These are phyloP conservation scores for Rhododendron kiyosumense DNA, from an alignment of 148 eudicot species.

Conservation along the genomic window DNA sequence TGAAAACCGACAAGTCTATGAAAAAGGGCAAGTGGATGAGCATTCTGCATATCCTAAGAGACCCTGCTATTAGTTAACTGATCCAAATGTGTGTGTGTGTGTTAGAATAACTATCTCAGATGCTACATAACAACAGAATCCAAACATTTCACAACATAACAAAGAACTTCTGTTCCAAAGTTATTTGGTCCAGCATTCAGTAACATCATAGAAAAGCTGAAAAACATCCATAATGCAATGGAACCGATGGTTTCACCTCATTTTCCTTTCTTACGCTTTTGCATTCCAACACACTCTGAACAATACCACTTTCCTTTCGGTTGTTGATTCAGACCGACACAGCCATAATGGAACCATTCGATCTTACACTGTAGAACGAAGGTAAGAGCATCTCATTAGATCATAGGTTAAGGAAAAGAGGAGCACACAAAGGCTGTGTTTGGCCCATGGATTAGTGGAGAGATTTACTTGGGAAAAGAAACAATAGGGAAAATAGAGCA, in stretches of 20 bases:
- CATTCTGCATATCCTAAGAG: neutral
- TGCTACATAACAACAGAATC: neutral
- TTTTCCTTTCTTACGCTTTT: conserved; percentile 60
- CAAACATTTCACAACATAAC: neutral
- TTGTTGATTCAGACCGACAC: conserved; percentile 49
- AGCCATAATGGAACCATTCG: conserved; percentile 57
- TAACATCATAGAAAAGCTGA: neutral
- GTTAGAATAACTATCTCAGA: neutral
- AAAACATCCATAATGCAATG: neutral
- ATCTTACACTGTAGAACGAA: conserved; percentile 45
- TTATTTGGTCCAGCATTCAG: neutral
- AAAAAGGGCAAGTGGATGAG: neutral
- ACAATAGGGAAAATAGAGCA: neutral
- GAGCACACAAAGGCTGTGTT: neutral
- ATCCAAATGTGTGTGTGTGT: neutral
- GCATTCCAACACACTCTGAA: conserved; percentile 57
- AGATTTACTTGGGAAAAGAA: neutral
- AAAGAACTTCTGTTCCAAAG: neutral
- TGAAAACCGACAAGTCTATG: neutral
- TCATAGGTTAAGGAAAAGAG: neutral
- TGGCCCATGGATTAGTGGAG: neutral
- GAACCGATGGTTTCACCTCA: conserved; percentile 8
- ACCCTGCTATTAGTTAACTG: neutral
- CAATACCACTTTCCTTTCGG: conserved; percentile 97
- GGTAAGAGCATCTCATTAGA: conserved; percentile 11